Evolutionary conservation across 768 basidiomycete species (phyloP).

Genomic region (Mycena capillaripes): DNA sequence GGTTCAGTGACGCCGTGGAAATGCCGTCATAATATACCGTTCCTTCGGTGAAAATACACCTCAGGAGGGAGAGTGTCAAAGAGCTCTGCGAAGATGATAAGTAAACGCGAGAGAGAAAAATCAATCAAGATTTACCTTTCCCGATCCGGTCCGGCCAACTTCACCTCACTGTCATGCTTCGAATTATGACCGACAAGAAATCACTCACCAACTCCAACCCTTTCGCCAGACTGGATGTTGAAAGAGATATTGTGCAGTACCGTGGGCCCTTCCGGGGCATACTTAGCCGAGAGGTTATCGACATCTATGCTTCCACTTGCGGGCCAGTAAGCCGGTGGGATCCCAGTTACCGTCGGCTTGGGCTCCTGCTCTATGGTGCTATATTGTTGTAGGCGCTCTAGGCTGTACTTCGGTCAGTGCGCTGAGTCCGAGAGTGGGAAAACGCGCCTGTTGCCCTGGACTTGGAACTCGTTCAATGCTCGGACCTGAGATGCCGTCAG

Average conservation of each 20-base stretch:
- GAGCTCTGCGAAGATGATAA: background rate
- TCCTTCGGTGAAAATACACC: constrained; percentile 71
- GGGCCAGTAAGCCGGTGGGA: constrained; percentile 70
- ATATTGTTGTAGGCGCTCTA: background rate
- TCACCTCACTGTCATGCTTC: background rate
- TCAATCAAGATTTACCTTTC: background rate
- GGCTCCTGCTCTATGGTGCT: constrained; percentile 65
- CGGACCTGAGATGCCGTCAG: no score
- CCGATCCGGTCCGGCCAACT: background rate
- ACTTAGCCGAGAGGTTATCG: constrained; percentile 60
- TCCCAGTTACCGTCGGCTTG: constrained; percentile 51
- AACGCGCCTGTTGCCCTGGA: background rate
- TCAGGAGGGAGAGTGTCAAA: constrained; percentile 43
- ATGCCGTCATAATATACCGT: constrained; percentile 70
- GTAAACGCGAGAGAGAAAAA: background rate
- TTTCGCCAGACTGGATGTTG: constrained; percentile 65
- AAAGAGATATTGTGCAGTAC: constrained; percentile 70
- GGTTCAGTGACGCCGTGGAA: constrained; percentile 61
- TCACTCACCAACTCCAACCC: constrained; percentile 61
- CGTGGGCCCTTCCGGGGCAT: constrained; percentile 64
- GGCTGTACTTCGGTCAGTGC: background rate
- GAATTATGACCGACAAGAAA: background rate
- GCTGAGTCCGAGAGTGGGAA: background rate
- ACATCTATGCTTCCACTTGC: constrained; percentile 20
- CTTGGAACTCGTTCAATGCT: no score